Base-by-base conservation (phyloP, 805 yeast genomes). In the Ogataea sp. region DNA sequence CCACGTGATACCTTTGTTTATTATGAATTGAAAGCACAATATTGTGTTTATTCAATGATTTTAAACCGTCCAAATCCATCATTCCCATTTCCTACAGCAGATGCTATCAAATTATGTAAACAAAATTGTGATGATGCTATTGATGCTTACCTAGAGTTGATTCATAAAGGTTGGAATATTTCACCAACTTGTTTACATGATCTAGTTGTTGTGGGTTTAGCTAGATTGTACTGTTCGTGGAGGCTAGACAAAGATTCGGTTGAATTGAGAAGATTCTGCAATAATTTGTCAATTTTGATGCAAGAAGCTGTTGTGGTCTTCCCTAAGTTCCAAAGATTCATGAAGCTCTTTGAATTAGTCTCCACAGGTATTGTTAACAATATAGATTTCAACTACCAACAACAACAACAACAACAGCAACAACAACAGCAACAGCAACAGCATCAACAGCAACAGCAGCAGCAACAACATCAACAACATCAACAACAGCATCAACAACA, bases 191-290 rank as follows among this genome's bases (percentile, higher is more conserved):
- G 47, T 34, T 30, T 52, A 11, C 49, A 52, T 35, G 55, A 52
- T 33, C 31, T 48, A 3, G 47, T 48, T 8, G 44, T 47, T 5
- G 38, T 46, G 18, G 52, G 55, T 3, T 39, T 51, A 7, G 45
- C 55, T 1, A 48, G 51, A 47, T 40, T 52, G 13, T 52, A 51
- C 32, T 50, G 56, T 24, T 49, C 49, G 16, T 52, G 55, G 55
- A 44, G 53, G 32, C 18, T 47, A 2, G 56, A 52, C 20, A 18
- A 39, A 6, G 36, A 43, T 25, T 43, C 55, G 3, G 38, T 20
- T 17, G 38, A 37, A 11, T 39, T 51, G 10, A 39, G 43, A 17
- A 26, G 36, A 7, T 46, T 51, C 29, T 48, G 55, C 0, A 2
- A n/a, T 3, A 37, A 40, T n/a, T 39, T 44, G 7, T 16, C 40